Conservation (phyloP, 306 rosid genomes). For the Quercus bicolor region DNA sequence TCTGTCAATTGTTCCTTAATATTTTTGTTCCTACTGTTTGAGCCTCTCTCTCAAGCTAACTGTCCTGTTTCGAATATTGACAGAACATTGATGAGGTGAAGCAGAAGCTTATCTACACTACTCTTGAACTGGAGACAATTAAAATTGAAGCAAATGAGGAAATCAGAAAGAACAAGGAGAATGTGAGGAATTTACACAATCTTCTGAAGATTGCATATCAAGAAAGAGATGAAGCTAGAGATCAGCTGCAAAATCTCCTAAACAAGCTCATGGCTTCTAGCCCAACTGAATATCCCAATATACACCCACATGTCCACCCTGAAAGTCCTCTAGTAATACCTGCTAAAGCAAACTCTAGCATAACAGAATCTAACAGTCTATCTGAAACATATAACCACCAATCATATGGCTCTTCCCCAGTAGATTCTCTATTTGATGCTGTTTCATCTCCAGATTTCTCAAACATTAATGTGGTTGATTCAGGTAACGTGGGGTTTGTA, state of each 20-base stretch:
- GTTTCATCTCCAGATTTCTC: slow-evolving; percentile 67
- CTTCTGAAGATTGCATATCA: slow-evolving; percentile 36
- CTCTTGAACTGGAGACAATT: slow-evolving; percentile 36
- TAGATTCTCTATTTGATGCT: slow-evolving; percentile 59
- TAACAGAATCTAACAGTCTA: slow-evolving; percentile 51
- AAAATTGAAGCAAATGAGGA: slow-evolving; percentile 37
- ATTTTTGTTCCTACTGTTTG: not conserved
- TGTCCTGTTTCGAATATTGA: slow-evolving; percentile 11
- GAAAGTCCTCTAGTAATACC: slow-evolving; percentile 40
- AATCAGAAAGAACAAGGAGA: slow-evolving; percentile 36
- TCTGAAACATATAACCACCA: slow-evolving; percentile 45
- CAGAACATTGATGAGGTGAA: slow-evolving; percentile 52
- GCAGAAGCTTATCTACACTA: slow-evolving; percentile 35
- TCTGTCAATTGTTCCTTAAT: not conserved
- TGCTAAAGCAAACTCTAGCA: slow-evolving; percentile 57
- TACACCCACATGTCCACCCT: slow-evolving; percentile 13
- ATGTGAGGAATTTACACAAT: slow-evolving; percentile 20
- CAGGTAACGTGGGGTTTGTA: slow-evolving; percentile 30
- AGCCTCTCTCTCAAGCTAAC: not conserved
- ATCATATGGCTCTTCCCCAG: slow-evolving; percentile 56
- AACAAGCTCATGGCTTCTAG: slow-evolving; percentile 22
- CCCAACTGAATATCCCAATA: slow-evolving; percentile 19
- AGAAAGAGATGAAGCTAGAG: slow-evolving; percentile 67
- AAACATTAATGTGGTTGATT: slow-evolving; percentile 51
- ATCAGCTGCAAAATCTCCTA: slow-evolving; percentile 39